Evolutionary conservation across 2,329 filamentous ascomycete species (phyloP).

Genomic region (Fusarium pseudograminearum): DNA sequence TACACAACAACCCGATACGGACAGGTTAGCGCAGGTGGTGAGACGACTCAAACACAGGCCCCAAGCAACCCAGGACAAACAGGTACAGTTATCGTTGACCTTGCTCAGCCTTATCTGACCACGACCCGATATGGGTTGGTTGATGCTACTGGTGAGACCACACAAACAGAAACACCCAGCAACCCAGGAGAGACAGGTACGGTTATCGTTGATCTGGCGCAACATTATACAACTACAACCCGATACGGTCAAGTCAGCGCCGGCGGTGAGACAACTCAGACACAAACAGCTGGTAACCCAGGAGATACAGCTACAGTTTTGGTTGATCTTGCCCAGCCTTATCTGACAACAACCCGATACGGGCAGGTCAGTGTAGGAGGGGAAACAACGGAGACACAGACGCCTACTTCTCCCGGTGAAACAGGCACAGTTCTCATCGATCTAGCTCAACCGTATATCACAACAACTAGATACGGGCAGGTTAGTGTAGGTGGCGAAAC

Average conservation of each 20-base stretch:
- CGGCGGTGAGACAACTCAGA: not conserved
- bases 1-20: not conserved
- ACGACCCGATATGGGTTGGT: not conserved
- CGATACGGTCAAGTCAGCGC: not conserved
- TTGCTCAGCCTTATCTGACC: not conserved
- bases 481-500: not conserved
- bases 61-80: not conserved
- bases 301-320: not conserved
- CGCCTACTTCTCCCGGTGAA: not conserved
- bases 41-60: not conserved
- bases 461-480: not conserved
- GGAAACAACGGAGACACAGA: not conserved
- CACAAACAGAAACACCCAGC: not conserved
- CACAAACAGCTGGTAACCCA: not conserved
- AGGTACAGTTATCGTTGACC: not conserved
- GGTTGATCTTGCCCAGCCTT: conserved; percentile 1
- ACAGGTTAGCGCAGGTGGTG: not conserved
- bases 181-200: not conserved
- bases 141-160: not conserved
- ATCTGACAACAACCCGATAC: not conserved
- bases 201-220: not conserved
- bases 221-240: not conserved
- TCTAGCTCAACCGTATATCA: not conserved
- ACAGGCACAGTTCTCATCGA: not conserved
- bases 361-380: not conserved